Evolutionary conservation across 148 eudicot genomes (phyloP).

Genomic region (Chenopodium berlandieri): DNA sequence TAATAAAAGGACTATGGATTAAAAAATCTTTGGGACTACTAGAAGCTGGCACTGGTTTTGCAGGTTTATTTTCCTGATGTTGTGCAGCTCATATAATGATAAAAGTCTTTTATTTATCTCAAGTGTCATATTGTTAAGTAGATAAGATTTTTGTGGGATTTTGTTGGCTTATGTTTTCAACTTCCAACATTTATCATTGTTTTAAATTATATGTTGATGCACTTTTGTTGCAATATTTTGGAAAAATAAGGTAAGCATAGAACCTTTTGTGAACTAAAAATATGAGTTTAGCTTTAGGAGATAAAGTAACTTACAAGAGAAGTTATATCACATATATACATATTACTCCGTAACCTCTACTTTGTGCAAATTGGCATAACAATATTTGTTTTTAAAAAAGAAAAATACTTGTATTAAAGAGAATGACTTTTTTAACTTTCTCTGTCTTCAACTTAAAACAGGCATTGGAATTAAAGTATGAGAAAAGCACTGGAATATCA

Average conservation of each 20-base stretch:
- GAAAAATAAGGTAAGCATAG: background rate
- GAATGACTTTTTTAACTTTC: background rate
- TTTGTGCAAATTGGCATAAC: background rate
- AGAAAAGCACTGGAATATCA: slow-evolving; percentile 60
- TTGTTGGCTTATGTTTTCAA: background rate
- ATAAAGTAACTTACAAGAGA: background rate
- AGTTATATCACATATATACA: background rate
- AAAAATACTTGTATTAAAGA: no score
- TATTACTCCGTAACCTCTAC: background rate
- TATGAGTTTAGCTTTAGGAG: background rate
- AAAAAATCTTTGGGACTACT: background rate
- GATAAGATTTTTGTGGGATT: background rate
- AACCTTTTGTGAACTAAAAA: background rate
- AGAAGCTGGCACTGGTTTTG: background rate
- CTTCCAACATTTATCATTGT: background rate
- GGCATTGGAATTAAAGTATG: slow-evolving; percentile 75
- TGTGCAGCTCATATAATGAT: background rate
- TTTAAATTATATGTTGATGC: background rate
- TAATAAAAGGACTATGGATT: background rate
- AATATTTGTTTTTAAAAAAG: no score
- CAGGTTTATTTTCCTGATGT: background rate
- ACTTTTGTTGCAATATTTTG: background rate
- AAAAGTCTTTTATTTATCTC: no score
- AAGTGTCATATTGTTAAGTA: background rate
- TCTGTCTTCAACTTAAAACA: slow-evolving; percentile 19